These are phyloP conservation scores for Yamadazyma ubonensis DNA, from an alignment of 805 yeast species.

Conservation along the genomic window DNA sequence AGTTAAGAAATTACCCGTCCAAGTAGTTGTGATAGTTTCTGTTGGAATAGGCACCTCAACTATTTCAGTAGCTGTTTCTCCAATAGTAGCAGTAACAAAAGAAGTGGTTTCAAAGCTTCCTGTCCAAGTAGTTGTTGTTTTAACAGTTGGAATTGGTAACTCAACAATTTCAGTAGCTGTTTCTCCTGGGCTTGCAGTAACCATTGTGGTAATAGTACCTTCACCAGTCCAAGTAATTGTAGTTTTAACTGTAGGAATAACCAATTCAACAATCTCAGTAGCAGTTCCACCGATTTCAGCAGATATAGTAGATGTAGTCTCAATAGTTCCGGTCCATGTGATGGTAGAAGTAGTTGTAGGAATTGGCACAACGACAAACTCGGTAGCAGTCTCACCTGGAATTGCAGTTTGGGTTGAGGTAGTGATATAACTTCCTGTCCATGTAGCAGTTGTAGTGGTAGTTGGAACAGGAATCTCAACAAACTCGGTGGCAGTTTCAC, in stretches of 20 bases:
- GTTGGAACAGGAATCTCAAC: constrained; percentile 20
- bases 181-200: constrained; percentile 13
- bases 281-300: constrained; percentile 19
- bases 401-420: too few species aligned
- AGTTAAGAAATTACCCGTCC: too few species aligned
- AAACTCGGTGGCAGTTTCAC: constrained; percentile 20
- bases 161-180: constrained; percentile 15
- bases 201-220: constrained; percentile 10
- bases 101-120: too few species aligned
- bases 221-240: constrained; percentile 9
- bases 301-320: constrained; percentile 18
- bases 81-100: too few species aligned
- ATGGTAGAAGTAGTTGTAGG: constrained; percentile 17
- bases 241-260: constrained; percentile 5
- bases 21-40: too few species aligned
- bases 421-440: too few species aligned
- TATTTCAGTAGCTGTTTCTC: too few species aligned
- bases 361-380: too few species aligned
- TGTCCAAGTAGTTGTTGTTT: constrained; percentile 21
- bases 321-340: constrained; percentile 16
- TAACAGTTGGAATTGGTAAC: constrained; percentile 16
- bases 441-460: constrained; percentile 12
- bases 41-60: too few species aligned
- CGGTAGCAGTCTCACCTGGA: too few species aligned
- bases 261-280: constrained; percentile 19